Evolutionary conservation across 2,329 filamentous ascomycete species (phyloP).

Genomic region (Biscogniauxia sp.): DNA sequence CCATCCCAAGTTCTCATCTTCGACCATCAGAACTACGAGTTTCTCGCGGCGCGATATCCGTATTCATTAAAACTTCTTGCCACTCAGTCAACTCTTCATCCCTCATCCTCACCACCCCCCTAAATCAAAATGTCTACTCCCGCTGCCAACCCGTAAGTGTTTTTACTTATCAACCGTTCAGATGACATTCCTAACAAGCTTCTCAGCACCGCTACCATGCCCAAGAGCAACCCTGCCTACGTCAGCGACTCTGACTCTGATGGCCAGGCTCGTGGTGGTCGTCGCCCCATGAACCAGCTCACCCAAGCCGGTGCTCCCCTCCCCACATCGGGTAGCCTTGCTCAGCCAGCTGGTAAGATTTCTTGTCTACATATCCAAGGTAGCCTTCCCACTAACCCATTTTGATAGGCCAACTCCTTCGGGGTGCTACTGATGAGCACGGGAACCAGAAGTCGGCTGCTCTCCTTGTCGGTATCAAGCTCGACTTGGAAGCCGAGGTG

Average conservation of each 20-base stretch:
- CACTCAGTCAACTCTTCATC: slow-evolving; percentile 12
- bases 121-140: slow-evolving; percentile 28
- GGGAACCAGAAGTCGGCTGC: slow-evolving; percentile 57
- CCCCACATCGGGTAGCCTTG: slow-evolving; percentile 24
- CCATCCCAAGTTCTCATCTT: slow-evolving; percentile 6
- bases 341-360: slow-evolving; percentile 25
- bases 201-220: slow-evolving; percentile 22
- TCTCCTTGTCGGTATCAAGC: slow-evolving; percentile 60
- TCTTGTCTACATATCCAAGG: background rate
- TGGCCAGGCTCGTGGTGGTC: slow-evolving; percentile 29
- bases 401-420: slow-evolving; percentile 50
- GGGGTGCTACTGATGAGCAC: slow-evolving; percentile 55
- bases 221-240: slow-evolving; percentile 30
- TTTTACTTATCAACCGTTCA: background rate
- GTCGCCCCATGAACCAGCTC: slow-evolving; percentile 22
- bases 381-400: background rate
- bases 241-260: slow-evolving; percentile 39
- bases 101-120: slow-evolving; percentile 6
- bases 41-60: slow-evolving; percentile 12
- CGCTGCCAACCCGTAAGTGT: slow-evolving; percentile 25
- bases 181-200: slow-evolving; percentile 12
- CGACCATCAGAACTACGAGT: slow-evolving; percentile 20
- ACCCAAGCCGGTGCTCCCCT: slow-evolving; percentile 19
- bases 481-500: slow-evolving; percentile 62
- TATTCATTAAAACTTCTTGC: slow-evolving; percentile 3